These are phyloP conservation scores for Agaricus sinodeliciosus DNA, from an alignment of 768 basidiomycete genomes.

Conservation along the genomic window DNA sequence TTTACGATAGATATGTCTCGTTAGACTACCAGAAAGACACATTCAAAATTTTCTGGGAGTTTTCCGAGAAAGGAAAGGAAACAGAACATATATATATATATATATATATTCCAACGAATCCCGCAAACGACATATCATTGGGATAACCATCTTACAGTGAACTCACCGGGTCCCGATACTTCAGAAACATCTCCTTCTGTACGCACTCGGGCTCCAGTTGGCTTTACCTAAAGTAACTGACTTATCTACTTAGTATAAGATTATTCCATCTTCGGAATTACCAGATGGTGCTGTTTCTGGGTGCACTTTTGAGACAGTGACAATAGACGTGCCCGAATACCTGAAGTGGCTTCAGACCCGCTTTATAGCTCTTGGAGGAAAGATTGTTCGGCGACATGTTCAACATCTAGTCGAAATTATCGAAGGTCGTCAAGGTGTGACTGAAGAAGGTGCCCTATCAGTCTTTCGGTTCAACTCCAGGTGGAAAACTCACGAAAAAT, in stretches of 20 bases:
- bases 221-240: not conserved
- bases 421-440: constrained; percentile 40
- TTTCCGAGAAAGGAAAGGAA: constrained; percentile 52
- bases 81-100: constrained; percentile 54
- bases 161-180: constrained; percentile 28
- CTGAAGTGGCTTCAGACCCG: constrained; percentile 61
- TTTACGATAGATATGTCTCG: not conserved
- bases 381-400: constrained; percentile 46
- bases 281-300: constrained; percentile 34
- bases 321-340: constrained; percentile 66
- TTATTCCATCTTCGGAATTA: constrained; percentile 26
- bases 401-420: constrained; percentile 67
- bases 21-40: constrained; percentile 66
- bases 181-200: constrained; percentile 53
- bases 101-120: constrained; percentile 61
- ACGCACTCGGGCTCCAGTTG: constrained; percentile 13
- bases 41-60: constrained; percentile 67
- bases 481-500: constrained; percentile 8
- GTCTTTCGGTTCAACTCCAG: not conserved
- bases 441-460: constrained; percentile 21
- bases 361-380: constrained; percentile 61
- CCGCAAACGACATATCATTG: constrained; percentile 56
- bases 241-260: constrained; percentile 25
- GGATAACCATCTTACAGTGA: constrained; percentile 20
- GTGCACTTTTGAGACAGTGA: constrained; percentile 56